Percentiles rank a stretch among this genome's conserved stretches.
These are phyloP conservation scores for Leccinum pachyderme DNA, from an alignment of 1,284 basidiomycete species.

Conservation along the genomic window DNA sequence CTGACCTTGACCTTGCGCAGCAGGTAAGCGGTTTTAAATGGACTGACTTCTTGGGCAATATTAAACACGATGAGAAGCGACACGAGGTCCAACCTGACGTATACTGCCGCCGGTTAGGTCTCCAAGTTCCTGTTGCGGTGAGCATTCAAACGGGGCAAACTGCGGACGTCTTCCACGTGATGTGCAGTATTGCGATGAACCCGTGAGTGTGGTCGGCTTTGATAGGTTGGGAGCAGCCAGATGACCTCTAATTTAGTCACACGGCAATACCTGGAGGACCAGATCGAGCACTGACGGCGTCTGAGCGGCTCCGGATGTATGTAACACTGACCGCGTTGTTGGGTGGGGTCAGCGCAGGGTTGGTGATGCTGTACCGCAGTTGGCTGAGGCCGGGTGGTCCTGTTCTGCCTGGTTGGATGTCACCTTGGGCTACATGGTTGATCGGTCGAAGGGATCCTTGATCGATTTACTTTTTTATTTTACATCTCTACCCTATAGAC, in stretches of 20 bases:
- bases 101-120: slow-evolving; percentile 82
- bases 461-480: slow-evolving; percentile 7
- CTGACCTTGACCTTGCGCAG: slow-evolving; percentile 93
- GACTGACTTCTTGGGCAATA: slow-evolving; percentile 4
- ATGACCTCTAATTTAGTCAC: slow-evolving; percentile 41
- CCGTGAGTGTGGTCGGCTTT: slow-evolving; percentile 60
- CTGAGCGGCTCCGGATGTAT: slow-evolving; percentile 65
- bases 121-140: slow-evolving; percentile 89
- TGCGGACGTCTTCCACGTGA: slow-evolving; percentile 87
- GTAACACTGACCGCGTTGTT: slow-evolving; percentile 66
- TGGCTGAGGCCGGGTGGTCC: slow-evolving; percentile 57
- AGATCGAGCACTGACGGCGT: slow-evolving; percentile 68
- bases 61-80: slow-evolving; percentile 48
- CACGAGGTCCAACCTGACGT: slow-evolving; percentile 99
- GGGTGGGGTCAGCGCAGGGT: slow-evolving; percentile 66
- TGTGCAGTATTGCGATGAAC: slow-evolving; percentile 82
- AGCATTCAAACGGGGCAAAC: slow-evolving; percentile 83
- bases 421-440: slow-evolving; percentile 61
- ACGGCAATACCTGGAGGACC: slow-evolving; percentile 74
- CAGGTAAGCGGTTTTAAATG: slow-evolving; percentile 55
- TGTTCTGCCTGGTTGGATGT: slow-evolving; percentile 49
- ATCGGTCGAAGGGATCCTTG: slow-evolving; percentile 48
- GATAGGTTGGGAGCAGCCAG: slow-evolving; percentile 17
- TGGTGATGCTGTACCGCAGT: slow-evolving; percentile 68
- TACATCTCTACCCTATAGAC: slow-evolving; percentile 17